These are phyloP conservation scores for Deinandra increscens DNA, from an alignment of 129 eudicot species.

Conservation along the genomic window DNA sequence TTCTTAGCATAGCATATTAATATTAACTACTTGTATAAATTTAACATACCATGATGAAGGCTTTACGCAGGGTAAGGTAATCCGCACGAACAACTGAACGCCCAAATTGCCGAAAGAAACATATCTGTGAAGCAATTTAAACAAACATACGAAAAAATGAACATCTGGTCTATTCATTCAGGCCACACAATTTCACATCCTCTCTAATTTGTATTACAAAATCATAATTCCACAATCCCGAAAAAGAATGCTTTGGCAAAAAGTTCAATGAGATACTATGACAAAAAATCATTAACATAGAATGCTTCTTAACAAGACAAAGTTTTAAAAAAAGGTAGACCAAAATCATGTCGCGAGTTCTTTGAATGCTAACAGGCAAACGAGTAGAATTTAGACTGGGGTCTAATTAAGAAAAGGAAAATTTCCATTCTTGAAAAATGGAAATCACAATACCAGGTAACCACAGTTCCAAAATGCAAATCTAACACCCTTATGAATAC, in stretches of 20 bases:
- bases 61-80: constrained; percentile 94
- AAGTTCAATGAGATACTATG: neutral
- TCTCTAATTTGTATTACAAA: neutral
- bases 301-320: neutral
- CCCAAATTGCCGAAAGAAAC: constrained; percentile 97
- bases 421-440: too few species aligned
- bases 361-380: neutral
- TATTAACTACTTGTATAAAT: neutral
- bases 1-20: neutral
- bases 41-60: constrained; percentile 67
- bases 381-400: neutral
- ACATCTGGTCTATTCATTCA: neutral
- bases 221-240: neutral
- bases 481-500: neutral
- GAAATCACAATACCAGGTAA: too few species aligned
- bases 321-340: neutral
- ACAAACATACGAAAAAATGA: neutral
- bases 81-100: constrained; percentile 88
- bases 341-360: neutral
- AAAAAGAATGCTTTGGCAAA: neutral
- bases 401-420: too few species aligned
- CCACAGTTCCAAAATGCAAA: neutral
- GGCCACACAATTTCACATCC: neutral
- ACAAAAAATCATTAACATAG: neutral
- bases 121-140: constrained; percentile 49